Evolutionary conservation across 2,329 filamentous ascomycete species (phyloP), one percentile per base, ranked within the genome.

Genomic region (Colletotrichum sp.): DNA sequence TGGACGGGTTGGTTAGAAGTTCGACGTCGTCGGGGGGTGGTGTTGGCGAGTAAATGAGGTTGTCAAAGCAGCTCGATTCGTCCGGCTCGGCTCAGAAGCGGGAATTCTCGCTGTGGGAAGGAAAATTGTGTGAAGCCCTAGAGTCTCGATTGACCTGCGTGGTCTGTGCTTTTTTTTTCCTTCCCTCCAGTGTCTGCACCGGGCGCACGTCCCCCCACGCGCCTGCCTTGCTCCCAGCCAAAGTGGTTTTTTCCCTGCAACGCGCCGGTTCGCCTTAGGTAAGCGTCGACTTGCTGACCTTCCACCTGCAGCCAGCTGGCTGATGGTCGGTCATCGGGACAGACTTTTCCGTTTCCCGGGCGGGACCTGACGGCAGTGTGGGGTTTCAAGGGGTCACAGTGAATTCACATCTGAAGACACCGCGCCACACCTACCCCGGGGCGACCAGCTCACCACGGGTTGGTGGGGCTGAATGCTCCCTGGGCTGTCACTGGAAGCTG

Each of bases 1-100:
- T 81, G 80, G 79, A 80, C 78, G 79, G 80, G 77, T 82, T 81
- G 81, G 30, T 84, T 80, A 80, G 82, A 81, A 84, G 83, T 82
- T 85, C 81, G 81, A 83, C 81, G 82, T 81, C 82, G 80, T 81
- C 78, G 79, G 79, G 34, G 73, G 80, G 71, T 62, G 63, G 70
- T 68, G 69, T 70, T 67, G 44, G 49, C 26, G 70, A 75, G 30
- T 60, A 32, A 55, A 65, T 75, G 71, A 78, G 71, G 77, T 75
- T 77, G 71, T 77, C 74, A 62, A 69, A 67, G 30, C 55, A 49
- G 67, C 66, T 68, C 71, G 24, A 55, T 44, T 70, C 70, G 39
- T 52, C 55, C 66, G 55, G 28, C n/a, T 30, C 44, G 44, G 44
- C 44, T 52, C 44, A 52, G 44, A 52, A 52, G 44, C 44, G 67